phyloP scores from a whole-genome alignment of 2,329 filamentous ascomycete genomes.

The Byssochlamys sp. region DNA sequence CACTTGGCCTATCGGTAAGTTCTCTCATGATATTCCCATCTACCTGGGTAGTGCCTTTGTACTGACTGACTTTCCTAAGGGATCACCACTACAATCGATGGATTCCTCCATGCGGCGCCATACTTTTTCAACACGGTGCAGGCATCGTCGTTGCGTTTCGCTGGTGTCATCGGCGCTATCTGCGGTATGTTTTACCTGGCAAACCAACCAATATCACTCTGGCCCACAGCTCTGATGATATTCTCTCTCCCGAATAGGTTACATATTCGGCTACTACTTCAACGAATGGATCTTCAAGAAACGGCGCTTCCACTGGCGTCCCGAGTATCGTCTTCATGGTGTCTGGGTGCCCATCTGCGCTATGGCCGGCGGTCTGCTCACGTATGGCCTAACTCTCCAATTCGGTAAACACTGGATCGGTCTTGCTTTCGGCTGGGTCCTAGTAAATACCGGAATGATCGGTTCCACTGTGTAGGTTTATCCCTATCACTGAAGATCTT shows the following conservation, averaged over 20 bases:
- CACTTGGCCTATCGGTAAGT: slow-evolving; percentile 28
- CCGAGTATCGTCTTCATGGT: slow-evolving; percentile 28
- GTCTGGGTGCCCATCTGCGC: slow-evolving; percentile 24
- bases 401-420: slow-evolving; percentile 28
- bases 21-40: not conserved
- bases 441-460: slow-evolving; percentile 29
- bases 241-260: slow-evolving; percentile 13
- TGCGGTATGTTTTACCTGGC: slow-evolving; percentile 11
- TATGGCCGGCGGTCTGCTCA: slow-evolving; percentile 23
- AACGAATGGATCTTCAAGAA: slow-evolving; percentile 24
- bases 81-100: slow-evolving; percentile 27
- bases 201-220: not conserved
- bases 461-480: slow-evolving; percentile 23
- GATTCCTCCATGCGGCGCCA: slow-evolving; percentile 23
- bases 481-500: not conserved
- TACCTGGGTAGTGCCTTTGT: not conserved
- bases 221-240: not conserved
- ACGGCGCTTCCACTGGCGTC: slow-evolving; percentile 15
- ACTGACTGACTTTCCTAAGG: slow-evolving; percentile 9
- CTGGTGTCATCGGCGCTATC: slow-evolving; percentile 25
- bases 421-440: slow-evolving; percentile 28
- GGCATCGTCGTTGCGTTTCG: slow-evolving; percentile 29
- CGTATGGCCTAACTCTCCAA: slow-evolving; percentile 26
- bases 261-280: slow-evolving; percentile 25
- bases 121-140: slow-evolving; percentile 26